phyloP scores from a whole-genome alignment of 768 basidiomycete genomes.

The Amanita polypyramis region DNA sequence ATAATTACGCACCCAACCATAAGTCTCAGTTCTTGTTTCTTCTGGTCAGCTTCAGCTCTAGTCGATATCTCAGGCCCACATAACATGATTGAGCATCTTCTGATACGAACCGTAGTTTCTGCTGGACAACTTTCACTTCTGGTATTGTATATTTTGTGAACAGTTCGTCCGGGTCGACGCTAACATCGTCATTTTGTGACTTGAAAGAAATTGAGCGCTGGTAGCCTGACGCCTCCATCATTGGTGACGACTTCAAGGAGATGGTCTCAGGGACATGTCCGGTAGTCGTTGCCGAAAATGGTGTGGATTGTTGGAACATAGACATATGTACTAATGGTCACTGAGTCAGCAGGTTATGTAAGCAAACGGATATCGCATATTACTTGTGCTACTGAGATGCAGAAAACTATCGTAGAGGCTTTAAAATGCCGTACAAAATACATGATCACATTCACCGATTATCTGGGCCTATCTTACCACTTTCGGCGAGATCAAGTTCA shows the following conservation, averaged over 20 bases:
- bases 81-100: background rate
- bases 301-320: conserved; percentile 2
- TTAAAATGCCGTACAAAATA: conserved; percentile 3
- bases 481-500: conserved; percentile 25
- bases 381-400: background rate
- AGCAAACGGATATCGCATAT: background rate
- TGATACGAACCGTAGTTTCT: conserved; percentile 48
- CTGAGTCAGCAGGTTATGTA: background rate
- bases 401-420: conserved; percentile 6
- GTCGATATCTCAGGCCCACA: background rate
- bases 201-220: background rate
- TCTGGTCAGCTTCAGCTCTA: conserved; percentile 75
- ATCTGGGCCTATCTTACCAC: conserved; percentile 20
- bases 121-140: conserved; percentile 59
- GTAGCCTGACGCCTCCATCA: background rate
- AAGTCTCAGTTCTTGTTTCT: conserved; percentile 77
- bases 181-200: conserved; percentile 6
- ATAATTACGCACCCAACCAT: conserved; percentile 79
- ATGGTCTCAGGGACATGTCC: background rate
- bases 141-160: conserved; percentile 62
- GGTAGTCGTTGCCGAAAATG: background rate
- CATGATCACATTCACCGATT: conserved; percentile 15
- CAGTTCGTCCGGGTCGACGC: conserved; percentile 57
- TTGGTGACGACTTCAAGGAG: background rate
- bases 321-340: background rate